Evolutionary conservation across 768 basidiomycete species (phyloP).

Genomic region (Pleurotus sapidus): DNA sequence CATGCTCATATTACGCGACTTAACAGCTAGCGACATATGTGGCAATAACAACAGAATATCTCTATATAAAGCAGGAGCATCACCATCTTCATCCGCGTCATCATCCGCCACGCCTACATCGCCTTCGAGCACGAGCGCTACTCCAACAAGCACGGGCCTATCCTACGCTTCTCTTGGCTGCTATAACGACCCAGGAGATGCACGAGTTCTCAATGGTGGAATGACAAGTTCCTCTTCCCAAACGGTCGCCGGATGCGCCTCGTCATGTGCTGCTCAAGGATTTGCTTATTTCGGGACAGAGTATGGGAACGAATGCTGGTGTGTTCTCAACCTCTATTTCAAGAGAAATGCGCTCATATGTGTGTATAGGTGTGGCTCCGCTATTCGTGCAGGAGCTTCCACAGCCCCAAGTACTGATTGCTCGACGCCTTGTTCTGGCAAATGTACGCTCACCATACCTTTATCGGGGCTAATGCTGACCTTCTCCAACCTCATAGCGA

Average conservation of each 20-base stretch:
- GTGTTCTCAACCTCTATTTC: background rate
- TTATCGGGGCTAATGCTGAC: too few relatives aligned
- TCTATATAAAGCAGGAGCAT: too few relatives aligned
- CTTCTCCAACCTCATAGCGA: too few relatives aligned
- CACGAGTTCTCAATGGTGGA: conserved; percentile 4
- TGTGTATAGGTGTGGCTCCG: background rate
- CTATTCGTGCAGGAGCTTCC: too few relatives aligned
- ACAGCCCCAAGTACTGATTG: too few relatives aligned
- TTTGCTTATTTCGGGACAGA: conserved; percentile 9
- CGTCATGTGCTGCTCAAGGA: background rate
- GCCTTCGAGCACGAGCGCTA: background rate
- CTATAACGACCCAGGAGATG: background rate
- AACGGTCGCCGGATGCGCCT: background rate
- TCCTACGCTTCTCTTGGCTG: conserved; percentile 1
- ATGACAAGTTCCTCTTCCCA: conserved; percentile 5
- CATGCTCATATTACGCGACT: too few relatives aligned
- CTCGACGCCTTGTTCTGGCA: too few relatives aligned
- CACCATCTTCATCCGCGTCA: background rate
- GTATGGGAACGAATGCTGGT: conserved; percentile 8
- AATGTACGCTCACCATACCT: too few relatives aligned
- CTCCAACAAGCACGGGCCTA: background rate
- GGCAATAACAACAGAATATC: too few relatives aligned
- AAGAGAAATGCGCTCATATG: background rate
- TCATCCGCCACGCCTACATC: background rate
- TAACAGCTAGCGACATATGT: too few relatives aligned